A percentile compares a stretch with the other conserved stretches of the same genome.
These are phyloP conservation scores for Tulasnella sp. DNA, from an alignment of 768 basidiomycete species.

Conservation along the genomic window DNA sequence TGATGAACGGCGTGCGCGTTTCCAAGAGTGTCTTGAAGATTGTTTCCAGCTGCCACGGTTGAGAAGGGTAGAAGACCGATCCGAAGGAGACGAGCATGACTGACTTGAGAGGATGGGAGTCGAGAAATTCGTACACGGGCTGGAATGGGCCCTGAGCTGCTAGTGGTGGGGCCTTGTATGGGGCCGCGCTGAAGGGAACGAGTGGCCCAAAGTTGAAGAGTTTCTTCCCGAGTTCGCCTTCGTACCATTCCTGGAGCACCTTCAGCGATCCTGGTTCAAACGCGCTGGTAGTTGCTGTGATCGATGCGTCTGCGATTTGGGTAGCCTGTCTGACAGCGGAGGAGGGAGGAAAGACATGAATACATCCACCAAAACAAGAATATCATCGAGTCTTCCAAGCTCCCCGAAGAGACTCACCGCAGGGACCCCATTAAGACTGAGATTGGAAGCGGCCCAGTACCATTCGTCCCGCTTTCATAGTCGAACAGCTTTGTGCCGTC, in stretches of 20 bases:
- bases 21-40: not conserved
- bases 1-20: no score
- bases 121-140: no score
- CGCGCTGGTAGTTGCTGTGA: not conserved
- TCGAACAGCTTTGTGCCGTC: no score
- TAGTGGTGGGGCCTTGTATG: no score
- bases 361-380: no score
- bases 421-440: not conserved
- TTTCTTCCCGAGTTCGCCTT: no score
- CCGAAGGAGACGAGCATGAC: no score
- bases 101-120: no score
- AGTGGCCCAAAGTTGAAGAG: no score
- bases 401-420: not conserved
- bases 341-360: not conserved
- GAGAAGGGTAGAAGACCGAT: constrained; percentile 3
- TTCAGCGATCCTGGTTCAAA: not conserved
- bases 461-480: not conserved
- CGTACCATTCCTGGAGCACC: not conserved
- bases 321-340: no score
- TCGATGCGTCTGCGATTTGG: not conserved
- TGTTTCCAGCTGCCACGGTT: not conserved
- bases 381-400: not conserved
- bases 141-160: not conserved
- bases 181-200: no score
- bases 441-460: not conserved